Evolutionary conservation across 1,139 yeast genomes (phyloP).

Genomic region (Yamadazyma mexicana): DNA sequence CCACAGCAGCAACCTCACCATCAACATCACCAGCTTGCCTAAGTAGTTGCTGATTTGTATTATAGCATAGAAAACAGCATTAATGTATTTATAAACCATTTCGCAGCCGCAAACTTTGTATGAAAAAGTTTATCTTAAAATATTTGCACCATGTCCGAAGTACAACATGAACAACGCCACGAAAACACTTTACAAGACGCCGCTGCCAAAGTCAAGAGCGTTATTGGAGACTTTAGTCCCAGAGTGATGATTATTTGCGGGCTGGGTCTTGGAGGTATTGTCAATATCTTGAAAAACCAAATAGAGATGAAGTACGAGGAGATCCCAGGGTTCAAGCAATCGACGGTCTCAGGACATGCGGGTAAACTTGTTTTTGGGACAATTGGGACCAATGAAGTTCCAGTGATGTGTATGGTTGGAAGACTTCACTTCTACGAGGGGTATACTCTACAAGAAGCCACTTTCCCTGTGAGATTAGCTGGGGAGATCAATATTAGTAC

Average conservation of each 20-base stretch:
- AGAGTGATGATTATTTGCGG: slow-evolving; percentile 86
- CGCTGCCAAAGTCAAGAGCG: not conserved
- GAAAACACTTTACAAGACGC: not conserved
- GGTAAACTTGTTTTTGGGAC: slow-evolving; percentile 81
- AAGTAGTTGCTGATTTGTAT: not conserved
- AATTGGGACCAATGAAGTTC: slow-evolving; percentile 67
- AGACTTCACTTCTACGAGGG: slow-evolving; percentile 93
- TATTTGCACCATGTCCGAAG: not conserved
- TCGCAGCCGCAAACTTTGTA: slow-evolving; percentile 1
- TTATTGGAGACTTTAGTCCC: slow-evolving; percentile 31
- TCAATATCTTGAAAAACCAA: slow-evolving; percentile 46
- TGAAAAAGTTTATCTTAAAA: too few relatives aligned
- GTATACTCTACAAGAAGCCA: slow-evolving; percentile 73
- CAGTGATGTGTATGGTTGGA: slow-evolving; percentile 93
- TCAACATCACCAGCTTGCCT: not conserved
- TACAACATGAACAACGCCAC: not conserved
- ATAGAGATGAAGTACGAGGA: slow-evolving; percentile 59
- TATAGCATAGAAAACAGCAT: slow-evolving; percentile 1
- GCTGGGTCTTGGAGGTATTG: slow-evolving; percentile 89
- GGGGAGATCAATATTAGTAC: slow-evolving; percentile 57
- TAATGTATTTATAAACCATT: not conserved
- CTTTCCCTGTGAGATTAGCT: slow-evolving; percentile 83
- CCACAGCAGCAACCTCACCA: not conserved
- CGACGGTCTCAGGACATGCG: slow-evolving; percentile 89
- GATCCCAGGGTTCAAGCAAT: slow-evolving; percentile 78